A percentile compares a stretch with the other conserved stretches of the same genome.
Evolutionary conservation across 148 eudicot species (phyloP).

Genomic region (Rhododendron ovatum): DNA sequence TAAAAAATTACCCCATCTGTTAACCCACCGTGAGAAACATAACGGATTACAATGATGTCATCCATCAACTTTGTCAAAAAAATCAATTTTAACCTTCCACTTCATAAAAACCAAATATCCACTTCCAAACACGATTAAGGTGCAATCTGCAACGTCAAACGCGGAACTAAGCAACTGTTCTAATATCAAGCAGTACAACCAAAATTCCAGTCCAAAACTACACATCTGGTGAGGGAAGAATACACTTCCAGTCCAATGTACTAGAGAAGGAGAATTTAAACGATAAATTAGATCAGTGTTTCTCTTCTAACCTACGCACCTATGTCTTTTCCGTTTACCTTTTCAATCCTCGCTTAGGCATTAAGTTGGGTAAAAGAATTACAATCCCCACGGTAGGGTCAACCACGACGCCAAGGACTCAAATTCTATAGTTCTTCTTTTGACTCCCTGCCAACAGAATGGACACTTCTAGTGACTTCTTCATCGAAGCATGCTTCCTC

Average conservation of each 20-base stretch:
- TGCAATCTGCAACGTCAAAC: neutral
- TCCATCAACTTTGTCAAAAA: no score
- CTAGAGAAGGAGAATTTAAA: neutral
- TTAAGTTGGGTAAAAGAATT: neutral
- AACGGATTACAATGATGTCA: no score
- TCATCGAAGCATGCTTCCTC: conserved; percentile 63
- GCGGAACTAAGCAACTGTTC: neutral
- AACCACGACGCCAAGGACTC: neutral
- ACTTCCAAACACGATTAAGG: no score
- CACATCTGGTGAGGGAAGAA: neutral
- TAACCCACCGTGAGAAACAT: no score
- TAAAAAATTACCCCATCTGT: no score
- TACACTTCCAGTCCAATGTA: neutral
- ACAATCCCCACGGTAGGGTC: neutral
- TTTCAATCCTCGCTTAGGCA: neutral
- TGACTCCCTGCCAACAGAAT: conserved; percentile 6
- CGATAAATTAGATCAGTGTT: neutral
- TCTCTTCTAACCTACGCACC: conserved; percentile 1
- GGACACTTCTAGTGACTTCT: conserved; percentile 12
- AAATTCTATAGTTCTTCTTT: neutral
- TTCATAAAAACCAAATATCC: no score
- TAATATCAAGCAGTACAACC: neutral
- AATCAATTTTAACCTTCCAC: no score
- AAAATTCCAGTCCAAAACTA: neutral
- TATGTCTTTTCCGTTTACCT: neutral